Evolutionary conservation across 2,329 filamentous ascomycete species (phyloP), one percentile per base, ranked within the genome.

Genomic region (Pseudogymnoascus sp.): DNA sequence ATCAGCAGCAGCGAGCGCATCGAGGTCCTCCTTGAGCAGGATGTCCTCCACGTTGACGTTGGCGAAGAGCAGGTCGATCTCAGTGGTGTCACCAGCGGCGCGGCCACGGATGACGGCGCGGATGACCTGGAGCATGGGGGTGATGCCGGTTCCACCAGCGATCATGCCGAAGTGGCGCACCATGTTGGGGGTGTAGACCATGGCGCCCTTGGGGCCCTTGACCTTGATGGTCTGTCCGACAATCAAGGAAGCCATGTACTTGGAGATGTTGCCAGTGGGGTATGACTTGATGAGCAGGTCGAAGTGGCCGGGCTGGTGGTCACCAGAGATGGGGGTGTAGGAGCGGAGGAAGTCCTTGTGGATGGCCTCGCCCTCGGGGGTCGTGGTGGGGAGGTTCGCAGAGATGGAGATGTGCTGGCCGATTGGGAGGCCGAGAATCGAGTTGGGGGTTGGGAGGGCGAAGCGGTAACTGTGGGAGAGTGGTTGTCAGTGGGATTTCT

Each of bases 251-350:
- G 91, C 90, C 79, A 99, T 87, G 78, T 96, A 83, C 79, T 91
- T 92, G 75, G 90, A 95, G 81, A 99, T 97, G 81, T 97, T 97
- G 71, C 94, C 94, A 69, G 91, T 92, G 2, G 92, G 91, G 79
- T 99, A 99, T 27, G 92, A 92, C 83, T 99, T 99, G 82, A 99
- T 92, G 70, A 99, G 85, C 64, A 99, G 88, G 77, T 97, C 94
- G 77, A 99, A 92, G 82, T 91, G 89, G 75, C 94, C 94, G 62
- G 89, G 86, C 74, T 92, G 87, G 75, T 93, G 86, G 78, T 96
- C 92, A 69, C 90, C 91, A 48, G 90, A 92, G 75, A 96, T 91
- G 63, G 92, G 92, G 9, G 92, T 96, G 81, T 96, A 96, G 21
- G 91, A 95, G 72, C 92, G 90, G 61, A 95, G 87, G 67, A 96